These are phyloP conservation scores for Lichtheimia corymbifera DNA, from an alignment of 371 early-diverging fungal species.

Conservation along the genomic window DNA sequence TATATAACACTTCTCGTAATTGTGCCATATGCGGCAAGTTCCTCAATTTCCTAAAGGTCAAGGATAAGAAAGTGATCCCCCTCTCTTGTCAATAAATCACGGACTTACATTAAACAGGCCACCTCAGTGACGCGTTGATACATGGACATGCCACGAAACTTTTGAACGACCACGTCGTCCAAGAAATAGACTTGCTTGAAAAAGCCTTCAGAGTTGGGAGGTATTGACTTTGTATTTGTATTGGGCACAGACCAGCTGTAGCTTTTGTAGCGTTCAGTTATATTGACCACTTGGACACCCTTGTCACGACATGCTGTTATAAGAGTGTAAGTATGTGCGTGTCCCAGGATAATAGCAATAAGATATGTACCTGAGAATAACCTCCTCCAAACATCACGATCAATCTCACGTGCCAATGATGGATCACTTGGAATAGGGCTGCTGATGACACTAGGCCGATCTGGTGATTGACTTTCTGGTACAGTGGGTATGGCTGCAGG, in stretches of 20 bases:
- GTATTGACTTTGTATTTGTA: not conserved
- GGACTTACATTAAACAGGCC: constrained; percentile 49
- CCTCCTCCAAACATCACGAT: constrained; percentile 37
- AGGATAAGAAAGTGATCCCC: not conserved
- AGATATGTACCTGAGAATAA: constrained; percentile 34
- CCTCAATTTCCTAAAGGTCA: constrained; percentile 38
- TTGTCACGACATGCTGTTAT: constrained; percentile 35
- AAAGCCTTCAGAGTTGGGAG: constrained; percentile 52
- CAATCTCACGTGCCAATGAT: constrained; percentile 19
- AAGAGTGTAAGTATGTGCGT: not conserved
- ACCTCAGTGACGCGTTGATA: constrained; percentile 55
- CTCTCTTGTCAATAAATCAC: not conserved
- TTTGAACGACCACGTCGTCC: constrained; percentile 47
- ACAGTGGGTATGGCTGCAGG: too few relatives aligned
- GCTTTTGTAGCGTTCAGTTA: constrained; percentile 23
- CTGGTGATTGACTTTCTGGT: too few relatives aligned
- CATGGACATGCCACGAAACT: constrained; percentile 55
- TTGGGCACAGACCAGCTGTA: constrained; percentile 5
- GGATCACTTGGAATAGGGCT: too few relatives aligned
- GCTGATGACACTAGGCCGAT: too few relatives aligned
- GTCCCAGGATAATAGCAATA: too few relatives aligned
- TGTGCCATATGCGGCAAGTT: constrained; percentile 52
- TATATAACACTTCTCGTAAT: constrained; percentile 43
- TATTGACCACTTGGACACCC: constrained; percentile 35
- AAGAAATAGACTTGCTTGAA: constrained; percentile 54